Evolutionary conservation across 2,329 filamentous ascomycete genomes (phyloP).

Genomic region (Claviceps sp.): DNA sequence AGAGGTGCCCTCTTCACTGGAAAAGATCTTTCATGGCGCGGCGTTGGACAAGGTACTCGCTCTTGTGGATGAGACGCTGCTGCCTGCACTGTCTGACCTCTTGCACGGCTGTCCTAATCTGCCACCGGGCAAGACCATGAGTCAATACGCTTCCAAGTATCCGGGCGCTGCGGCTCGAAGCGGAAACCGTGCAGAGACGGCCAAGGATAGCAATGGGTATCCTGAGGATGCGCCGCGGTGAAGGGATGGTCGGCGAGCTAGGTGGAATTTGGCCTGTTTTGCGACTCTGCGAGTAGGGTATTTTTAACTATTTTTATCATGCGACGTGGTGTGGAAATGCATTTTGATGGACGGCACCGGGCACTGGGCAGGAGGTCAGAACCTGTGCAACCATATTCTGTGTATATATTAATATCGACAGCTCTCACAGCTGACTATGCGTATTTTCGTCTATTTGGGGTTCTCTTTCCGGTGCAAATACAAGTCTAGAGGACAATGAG

Average conservation of each 20-base stretch:
- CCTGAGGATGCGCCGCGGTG: conserved; percentile 2
- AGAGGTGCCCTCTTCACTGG: conserved; percentile 5
- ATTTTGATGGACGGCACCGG: too few species aligned
- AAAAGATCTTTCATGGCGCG: conserved; percentile 2
- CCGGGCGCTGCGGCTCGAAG: background rate
- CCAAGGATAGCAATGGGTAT: conserved; percentile 4
- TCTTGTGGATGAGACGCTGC: background rate
- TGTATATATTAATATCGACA: too few species aligned
- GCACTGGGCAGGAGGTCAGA: too few species aligned
- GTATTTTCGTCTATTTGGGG: too few species aligned
- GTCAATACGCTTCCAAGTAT: conserved; percentile 4
- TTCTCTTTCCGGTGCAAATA: too few species aligned
- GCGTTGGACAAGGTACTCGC: conserved; percentile 1
- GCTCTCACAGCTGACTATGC: too few species aligned
- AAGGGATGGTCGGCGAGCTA: background rate
- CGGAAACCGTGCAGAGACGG: conserved; percentile 1
- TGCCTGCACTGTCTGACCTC: conserved; percentile 1
- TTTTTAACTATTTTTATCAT: background rate
- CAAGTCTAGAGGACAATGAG: too few species aligned
- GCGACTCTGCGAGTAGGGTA: too few species aligned
- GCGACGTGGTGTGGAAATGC: too few species aligned
- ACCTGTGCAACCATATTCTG: too few species aligned
- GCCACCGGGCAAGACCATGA: conserved; percentile 4
- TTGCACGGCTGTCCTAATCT: conserved; percentile 2
- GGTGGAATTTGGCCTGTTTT: background rate